Evolutionary conservation across 1,139 yeast genomes (phyloP).

Genomic region (Nakaseomyces sp.): DNA sequence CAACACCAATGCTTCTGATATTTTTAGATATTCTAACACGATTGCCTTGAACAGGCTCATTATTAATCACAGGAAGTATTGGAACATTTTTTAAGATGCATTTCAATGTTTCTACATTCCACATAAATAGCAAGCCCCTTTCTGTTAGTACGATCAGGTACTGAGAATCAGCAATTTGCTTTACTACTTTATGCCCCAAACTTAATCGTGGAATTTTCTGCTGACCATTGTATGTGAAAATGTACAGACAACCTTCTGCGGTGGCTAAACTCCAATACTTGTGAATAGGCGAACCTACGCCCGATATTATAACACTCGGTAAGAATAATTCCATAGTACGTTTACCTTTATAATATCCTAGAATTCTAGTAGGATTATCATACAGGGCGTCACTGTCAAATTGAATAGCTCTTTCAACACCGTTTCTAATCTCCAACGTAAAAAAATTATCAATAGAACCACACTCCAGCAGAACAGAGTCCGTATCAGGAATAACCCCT

Average conservation of each 20-base stretch:
- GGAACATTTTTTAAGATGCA: constrained; percentile 23
- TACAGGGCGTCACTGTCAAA: constrained; percentile 27
- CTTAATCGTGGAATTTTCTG: constrained; percentile 22
- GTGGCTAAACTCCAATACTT: constrained; percentile 30
- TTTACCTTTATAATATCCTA: constrained; percentile 37
- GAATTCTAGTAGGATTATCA: constrained; percentile 44
- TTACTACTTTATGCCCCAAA: constrained; percentile 28
- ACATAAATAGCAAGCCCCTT: constrained; percentile 28
- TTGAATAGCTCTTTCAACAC: constrained; percentile 31
- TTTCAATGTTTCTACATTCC: constrained; percentile 20
- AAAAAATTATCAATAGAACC: constrained; percentile 23
- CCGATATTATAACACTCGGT: constrained; percentile 40
- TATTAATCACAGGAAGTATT: constrained; percentile 24
- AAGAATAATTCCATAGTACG: constrained; percentile 41
- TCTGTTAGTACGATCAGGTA: constrained; percentile 25
- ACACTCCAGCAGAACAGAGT: constrained; percentile 25
- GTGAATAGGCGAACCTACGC: constrained; percentile 25
- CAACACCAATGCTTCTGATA: constrained; percentile 14
- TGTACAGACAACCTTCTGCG: constrained; percentile 25
- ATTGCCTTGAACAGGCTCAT: constrained; percentile 22
- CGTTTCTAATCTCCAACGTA: constrained; percentile 41
- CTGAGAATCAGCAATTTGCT: constrained; percentile 16
- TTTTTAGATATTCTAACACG: constrained; percentile 23
- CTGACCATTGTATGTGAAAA: constrained; percentile 23
- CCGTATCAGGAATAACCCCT: constrained; percentile 28